These are phyloP conservation scores for Amauroascus niger DNA, from an alignment of 2,329 filamentous ascomycete genomes.

Conservation along the genomic window DNA sequence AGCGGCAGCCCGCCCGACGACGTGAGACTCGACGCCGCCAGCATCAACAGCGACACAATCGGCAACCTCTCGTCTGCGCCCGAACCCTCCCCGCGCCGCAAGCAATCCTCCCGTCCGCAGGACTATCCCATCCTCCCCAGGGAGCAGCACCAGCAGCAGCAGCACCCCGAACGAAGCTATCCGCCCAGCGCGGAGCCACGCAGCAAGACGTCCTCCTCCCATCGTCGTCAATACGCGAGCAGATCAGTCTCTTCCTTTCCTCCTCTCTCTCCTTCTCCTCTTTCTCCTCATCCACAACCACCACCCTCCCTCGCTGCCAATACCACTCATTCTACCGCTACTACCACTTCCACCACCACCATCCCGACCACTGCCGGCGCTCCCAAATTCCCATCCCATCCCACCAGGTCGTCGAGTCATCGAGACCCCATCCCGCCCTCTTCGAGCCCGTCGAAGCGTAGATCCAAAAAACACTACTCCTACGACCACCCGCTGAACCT, in stretches of 20 bases:
- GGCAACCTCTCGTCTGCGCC: conserved; percentile 6
- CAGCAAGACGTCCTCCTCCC: conserved; percentile 3
- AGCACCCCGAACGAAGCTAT: conserved; percentile 2
- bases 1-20: conserved; percentile 10
- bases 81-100: conserved; percentile 1
- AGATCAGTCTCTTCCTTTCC: background rate
- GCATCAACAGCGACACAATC: too few species aligned
- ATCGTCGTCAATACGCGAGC: background rate
- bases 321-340: background rate
- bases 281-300: background rate
- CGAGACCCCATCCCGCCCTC: background rate
- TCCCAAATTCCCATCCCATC: background rate
- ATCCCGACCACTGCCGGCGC: background rate
- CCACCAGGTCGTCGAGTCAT: background rate
- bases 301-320: background rate
- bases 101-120: background rate
- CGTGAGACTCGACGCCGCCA: conserved; percentile 9
- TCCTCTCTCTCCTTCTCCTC: background rate
- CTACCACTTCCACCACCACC: background rate
- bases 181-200: background rate
- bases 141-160: background rate
- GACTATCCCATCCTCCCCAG: background rate
- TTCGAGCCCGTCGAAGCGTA: background rate
- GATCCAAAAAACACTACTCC: conserved; percentile 13
- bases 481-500: conserved; percentile 72